Conservation (phyloP, 2,329 filamentous ascomycete species). For the Nannizziopsis barbatae region DNA sequence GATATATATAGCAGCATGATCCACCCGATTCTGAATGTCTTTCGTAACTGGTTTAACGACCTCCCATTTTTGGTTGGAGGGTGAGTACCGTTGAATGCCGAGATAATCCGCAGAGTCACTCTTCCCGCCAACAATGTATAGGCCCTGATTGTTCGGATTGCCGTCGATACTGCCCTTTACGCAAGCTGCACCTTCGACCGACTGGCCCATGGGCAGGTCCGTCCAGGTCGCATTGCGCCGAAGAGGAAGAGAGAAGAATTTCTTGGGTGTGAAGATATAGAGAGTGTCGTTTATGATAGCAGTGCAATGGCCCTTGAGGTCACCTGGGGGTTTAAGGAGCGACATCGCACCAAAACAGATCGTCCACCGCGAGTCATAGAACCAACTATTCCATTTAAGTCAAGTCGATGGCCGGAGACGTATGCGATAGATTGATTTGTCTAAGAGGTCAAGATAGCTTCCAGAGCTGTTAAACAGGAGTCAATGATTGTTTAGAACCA, state of each 20-base stretch:
- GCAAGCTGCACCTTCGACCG: constrained; percentile 66
- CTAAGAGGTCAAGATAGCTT: constrained; percentile 15
- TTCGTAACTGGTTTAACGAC: constrained; percentile 39
- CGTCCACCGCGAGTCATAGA: constrained; percentile 1
- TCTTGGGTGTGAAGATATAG: constrained; percentile 66
- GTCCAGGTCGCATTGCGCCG: constrained; percentile 61
- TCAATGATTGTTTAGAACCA: no score
- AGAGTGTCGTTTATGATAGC: constrained; percentile 69
- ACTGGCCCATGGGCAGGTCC: constrained; percentile 51
- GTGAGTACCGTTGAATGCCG: constrained; percentile 62
- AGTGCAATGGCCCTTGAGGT: constrained; percentile 69
- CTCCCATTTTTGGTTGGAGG: constrained; percentile 48
- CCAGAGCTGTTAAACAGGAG: no score
- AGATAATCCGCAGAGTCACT: constrained; percentile 48
- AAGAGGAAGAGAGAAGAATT: constrained; percentile 64
- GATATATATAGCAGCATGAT: constrained; percentile 68
- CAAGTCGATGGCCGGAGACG: constrained; percentile 5
- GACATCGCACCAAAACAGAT: constrained; percentile 45
- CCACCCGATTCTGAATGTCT: constrained; percentile 57
- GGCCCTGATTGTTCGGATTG: constrained; percentile 47
- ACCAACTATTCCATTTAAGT: constrained; percentile 8
- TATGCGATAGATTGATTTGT: constrained; percentile 11
- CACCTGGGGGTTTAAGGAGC: constrained; percentile 56
- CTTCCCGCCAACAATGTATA: constrained; percentile 77
- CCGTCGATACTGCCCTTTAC: constrained; percentile 54